These are phyloP conservation scores for Starmerella asiatica DNA, from an alignment of 805 yeast species.

Conservation along the genomic window DNA sequence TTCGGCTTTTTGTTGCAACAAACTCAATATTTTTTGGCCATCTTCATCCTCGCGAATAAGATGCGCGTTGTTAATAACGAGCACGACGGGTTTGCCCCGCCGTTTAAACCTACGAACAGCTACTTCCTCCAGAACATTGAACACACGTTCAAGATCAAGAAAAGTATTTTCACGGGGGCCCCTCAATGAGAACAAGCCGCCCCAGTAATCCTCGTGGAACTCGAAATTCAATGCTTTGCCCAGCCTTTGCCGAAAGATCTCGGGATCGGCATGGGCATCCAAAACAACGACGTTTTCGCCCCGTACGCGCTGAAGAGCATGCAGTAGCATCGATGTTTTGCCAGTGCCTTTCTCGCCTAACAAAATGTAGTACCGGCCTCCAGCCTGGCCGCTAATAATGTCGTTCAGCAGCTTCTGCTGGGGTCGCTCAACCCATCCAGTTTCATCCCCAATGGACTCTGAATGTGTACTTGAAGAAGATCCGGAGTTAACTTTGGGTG, in stretches of 20 bases:
- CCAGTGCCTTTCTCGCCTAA: constrained; percentile 85
- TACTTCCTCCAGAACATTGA: constrained; percentile 58
- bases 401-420: constrained; percentile 54
- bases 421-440: constrained; percentile 54
- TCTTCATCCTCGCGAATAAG: constrained; percentile 63
- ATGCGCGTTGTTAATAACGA: constrained; percentile 64
- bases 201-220: constrained; percentile 70
- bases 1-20: constrained; percentile 76
- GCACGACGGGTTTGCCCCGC: constrained; percentile 43
- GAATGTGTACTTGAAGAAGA: not conserved
- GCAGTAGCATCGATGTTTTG: constrained; percentile 60
- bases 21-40: constrained; percentile 54
- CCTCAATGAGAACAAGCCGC: constrained; percentile 61
- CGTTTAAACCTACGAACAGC: constrained; percentile 36
- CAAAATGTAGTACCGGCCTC: constrained; percentile 56
- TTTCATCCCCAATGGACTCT: not conserved
- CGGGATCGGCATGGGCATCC: constrained; percentile 80
- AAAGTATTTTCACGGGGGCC: constrained; percentile 78
- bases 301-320: constrained; percentile 49
- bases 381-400: constrained; percentile 47
- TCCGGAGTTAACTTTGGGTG: not conserved
- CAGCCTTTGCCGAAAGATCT: constrained; percentile 58
- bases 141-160: constrained; percentile 70
- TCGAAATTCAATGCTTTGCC: constrained; percentile 65
- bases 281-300: constrained; percentile 55